Conservation (phyloP, 1,284 basidiomycete species). For the Trichosporon asahii region DNA sequence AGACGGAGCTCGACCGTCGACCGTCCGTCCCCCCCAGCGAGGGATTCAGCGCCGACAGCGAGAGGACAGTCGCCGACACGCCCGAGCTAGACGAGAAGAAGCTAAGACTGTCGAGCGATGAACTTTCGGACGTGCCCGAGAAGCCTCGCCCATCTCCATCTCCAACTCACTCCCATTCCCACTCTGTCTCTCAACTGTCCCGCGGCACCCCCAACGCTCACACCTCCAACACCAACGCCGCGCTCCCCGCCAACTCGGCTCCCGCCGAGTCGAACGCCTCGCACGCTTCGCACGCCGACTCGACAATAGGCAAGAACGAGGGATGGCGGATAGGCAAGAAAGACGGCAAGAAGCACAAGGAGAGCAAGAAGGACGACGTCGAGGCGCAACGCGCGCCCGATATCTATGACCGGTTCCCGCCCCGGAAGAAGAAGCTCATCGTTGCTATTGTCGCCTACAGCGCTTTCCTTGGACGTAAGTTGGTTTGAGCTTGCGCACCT, state of each 20-base stretch:
- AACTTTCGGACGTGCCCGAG: neutral
- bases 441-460: slow-evolving; percentile 58
- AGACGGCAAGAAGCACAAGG: neutral
- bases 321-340: neutral
- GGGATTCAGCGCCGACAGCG: neutral
- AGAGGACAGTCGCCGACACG: neutral
- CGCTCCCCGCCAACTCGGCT: too few relatives aligned
- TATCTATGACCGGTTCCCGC: slow-evolving; percentile 59
- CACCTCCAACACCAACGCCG: too few relatives aligned
- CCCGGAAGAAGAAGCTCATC: slow-evolving; percentile 55
- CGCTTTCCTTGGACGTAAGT: slow-evolving; percentile 58
- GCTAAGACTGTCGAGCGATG: neutral
- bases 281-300: neutral
- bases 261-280: too few relatives aligned
- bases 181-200: too few relatives aligned
- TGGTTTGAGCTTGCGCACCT: too few relatives aligned
- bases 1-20: too few relatives aligned
- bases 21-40: neutral
- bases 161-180: too few relatives aligned
- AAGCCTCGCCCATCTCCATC: neutral
- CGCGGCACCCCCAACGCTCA: too few relatives aligned
- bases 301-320: neutral
- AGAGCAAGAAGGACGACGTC: neutral
- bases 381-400: slow-evolving; percentile 23
- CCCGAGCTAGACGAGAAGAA: neutral